Evolutionary conservation across 2,329 filamentous ascomycete species (phyloP).

Genomic region (Aquanectria penicillioides): DNA sequence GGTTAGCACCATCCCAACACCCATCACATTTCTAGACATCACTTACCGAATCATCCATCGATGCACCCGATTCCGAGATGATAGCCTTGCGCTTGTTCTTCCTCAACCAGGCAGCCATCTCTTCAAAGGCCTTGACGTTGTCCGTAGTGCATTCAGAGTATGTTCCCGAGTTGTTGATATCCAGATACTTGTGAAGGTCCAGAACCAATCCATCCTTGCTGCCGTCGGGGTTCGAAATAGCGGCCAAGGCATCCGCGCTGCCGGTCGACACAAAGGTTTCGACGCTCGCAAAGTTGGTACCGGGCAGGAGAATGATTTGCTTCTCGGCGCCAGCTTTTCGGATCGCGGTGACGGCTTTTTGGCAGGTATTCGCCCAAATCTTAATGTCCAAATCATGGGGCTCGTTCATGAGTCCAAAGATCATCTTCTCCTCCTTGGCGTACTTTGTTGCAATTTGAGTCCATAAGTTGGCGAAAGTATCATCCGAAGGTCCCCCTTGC

Average conservation of each 20-base stretch:
- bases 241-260: slow-evolving; percentile 60
- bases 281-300: slow-evolving; percentile 67
- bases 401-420: slow-evolving; percentile 77
- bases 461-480: slow-evolving; percentile 69
- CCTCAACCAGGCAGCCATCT: slow-evolving; percentile 58
- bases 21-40: no score
- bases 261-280: slow-evolving; percentile 59
- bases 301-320: slow-evolving; percentile 70
- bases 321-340: slow-evolving; percentile 70
- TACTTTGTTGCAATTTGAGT: slow-evolving; percentile 67
- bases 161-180: slow-evolving; percentile 65
- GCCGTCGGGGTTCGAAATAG: slow-evolving; percentile 68
- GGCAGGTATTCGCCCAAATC: slow-evolving; percentile 68
- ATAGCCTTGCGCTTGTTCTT: slow-evolving; percentile 59
- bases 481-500: slow-evolving; percentile 70
- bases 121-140: slow-evolving; percentile 59
- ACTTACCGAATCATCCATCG: slow-evolving; percentile 51
- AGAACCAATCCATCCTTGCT: slow-evolving; percentile 65
- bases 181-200: slow-evolving; percentile 71
- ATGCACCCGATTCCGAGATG: slow-evolving; percentile 64
- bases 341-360: slow-evolving; percentile 72
- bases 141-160: slow-evolving; percentile 62
- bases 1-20: slow-evolving; percentile 19
- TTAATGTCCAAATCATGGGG: slow-evolving; percentile 68
- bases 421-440: slow-evolving; percentile 59